Evolutionary conservation across 2,329 filamentous ascomycete species (phyloP), one percentile per base, ranked within the genome.

Genomic region (Ceratocystis destructans): DNA sequence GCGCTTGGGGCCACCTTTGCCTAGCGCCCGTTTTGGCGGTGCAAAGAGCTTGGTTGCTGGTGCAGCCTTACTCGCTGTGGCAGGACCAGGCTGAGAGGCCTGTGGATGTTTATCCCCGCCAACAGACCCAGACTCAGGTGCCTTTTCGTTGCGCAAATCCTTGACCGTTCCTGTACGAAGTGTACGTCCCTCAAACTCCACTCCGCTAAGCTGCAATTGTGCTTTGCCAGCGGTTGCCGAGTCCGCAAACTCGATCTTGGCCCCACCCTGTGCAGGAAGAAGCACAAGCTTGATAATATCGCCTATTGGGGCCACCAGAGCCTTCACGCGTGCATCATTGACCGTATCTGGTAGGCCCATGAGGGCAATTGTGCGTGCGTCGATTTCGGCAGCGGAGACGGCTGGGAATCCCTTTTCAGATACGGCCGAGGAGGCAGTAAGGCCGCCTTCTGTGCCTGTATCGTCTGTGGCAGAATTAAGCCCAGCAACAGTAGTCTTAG

Each of bases 321-420:
- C 81, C 57, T 84, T 84, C 65, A 99, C 84, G 37, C 92, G 89
- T 1, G 88, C 85, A 72, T 96, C 90, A 70, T 95, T 96, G 71
- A 97, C 84, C 0, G 92, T 97, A 72, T 97, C 94, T 0, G 94
- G 90, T 0, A 99, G 79, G 69, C 92, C 88, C 76, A 96, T 83
- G 33, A 99, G 78, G 8, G 87, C 87, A 62, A 97, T 81, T 0
- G 89, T 94, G 64, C 90, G 86, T 62, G 86, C 83, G 37, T 79
- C 75, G 22, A 83, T 81, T 37, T 53, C 66, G 67, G 28, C 66
- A 69, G 28, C 71, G 69, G 25, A 77, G 74, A 0, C 73, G 65
- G 25, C 45, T 22, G 28, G n/a, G 7, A 37, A 20, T 28, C 55
- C 55, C 33, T 31, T 37, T 10, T 59, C 55, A 1, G 62, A 53